A percentile compares a stretch with the other conserved stretches of the same genome.
These are phyloP conservation scores for Cajanus cajan DNA, from an alignment of 306 rosid genomes.

Conservation along the genomic window DNA sequence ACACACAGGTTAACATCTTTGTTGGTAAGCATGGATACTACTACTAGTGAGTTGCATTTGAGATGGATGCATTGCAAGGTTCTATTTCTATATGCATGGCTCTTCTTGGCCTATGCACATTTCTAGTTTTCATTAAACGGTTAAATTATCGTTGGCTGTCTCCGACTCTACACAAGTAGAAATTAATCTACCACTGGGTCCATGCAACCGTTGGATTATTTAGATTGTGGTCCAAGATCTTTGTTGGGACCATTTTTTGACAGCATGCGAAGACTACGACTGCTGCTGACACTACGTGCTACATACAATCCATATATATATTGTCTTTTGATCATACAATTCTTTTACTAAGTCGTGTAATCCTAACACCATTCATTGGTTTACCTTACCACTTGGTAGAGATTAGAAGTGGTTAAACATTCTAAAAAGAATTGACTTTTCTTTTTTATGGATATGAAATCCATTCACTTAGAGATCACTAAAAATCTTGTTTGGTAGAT, in stretches of 20 bases:
- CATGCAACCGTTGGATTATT: constrained; percentile 12
- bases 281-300: background rate
- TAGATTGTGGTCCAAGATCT: constrained; percentile 37
- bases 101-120: background rate
- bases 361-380: background rate
- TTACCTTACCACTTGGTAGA: background rate
- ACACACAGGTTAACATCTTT: constrained; percentile 14
- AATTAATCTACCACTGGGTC: constrained; percentile 5
- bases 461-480: no score
- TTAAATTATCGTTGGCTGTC: background rate
- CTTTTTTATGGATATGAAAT: no score
- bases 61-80: background rate
- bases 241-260: constrained; percentile 40
- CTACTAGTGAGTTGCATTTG: background rate
- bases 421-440: no score
- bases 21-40: constrained; percentile 1
- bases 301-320: background rate
- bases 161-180: constrained; percentile 3
- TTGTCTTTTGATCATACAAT: background rate
- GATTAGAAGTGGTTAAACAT: background rate
- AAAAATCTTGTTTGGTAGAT: no score
- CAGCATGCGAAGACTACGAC: constrained; percentile 38
- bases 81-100: background rate
- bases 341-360: background rate
- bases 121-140: background rate